Conservation (phyloP, 1,284 basidiomycete species). For the Mycena sp. region DNA sequence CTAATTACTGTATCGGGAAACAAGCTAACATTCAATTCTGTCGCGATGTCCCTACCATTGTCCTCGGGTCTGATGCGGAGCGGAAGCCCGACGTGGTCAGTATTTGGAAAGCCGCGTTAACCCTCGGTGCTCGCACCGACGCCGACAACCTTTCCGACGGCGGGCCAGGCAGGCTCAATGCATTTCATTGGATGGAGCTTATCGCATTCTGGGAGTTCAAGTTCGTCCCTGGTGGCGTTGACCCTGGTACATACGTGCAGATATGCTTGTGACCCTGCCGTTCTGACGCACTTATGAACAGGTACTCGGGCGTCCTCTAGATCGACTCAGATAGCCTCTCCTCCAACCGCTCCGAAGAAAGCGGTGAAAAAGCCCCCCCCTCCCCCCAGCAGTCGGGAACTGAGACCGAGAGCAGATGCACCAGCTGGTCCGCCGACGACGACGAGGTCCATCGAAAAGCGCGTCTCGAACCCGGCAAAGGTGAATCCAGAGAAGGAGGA, state of each 20-base stretch:
- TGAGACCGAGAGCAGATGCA: slow-evolving; percentile 5
- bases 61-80: too few species aligned
- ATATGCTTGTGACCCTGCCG: slow-evolving; percentile 12
- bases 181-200: slow-evolving; percentile 15
- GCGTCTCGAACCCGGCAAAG: not conserved
- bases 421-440: slow-evolving; percentile 8
- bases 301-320: slow-evolving; percentile 9
- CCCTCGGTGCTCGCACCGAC: not conserved
- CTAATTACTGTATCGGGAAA: slow-evolving; percentile 8
- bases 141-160: slow-evolving; percentile 4
- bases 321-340: slow-evolving; percentile 9
- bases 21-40: not conserved
- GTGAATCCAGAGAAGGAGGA: slow-evolving; percentile 7
- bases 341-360: not conserved
- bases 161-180: not conserved
- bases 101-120: too few species aligned
- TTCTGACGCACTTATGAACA: slow-evolving; percentile 9
- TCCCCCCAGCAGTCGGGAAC: slow-evolving; percentile 3
- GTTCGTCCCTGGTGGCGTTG: slow-evolving; percentile 12
- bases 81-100: too few species aligned
- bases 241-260: slow-evolving; percentile 4
- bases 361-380: not conserved
- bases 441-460: slow-evolving; percentile 10
- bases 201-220: slow-evolving; percentile 16
- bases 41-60: not conserved